Conservation (phyloP, 805 yeast species). For the Jamesozyma hellenica region DNA sequence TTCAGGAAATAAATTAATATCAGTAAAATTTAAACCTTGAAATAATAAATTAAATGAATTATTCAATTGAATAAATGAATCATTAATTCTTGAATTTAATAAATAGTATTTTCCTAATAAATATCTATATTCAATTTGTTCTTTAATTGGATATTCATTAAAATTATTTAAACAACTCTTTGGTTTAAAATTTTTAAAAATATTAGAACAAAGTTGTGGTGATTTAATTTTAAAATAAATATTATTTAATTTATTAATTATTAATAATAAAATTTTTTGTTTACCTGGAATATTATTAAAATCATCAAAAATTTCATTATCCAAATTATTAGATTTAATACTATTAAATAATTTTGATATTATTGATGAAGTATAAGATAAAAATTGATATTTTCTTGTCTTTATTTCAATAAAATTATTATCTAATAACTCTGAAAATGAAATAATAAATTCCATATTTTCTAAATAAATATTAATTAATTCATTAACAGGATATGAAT, state of each 20-base stretch:
- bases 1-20: constrained; percentile 1
- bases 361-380: constrained; percentile 42
- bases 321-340: constrained; percentile 35
- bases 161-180: constrained; percentile 46
- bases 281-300: constrained; percentile 22
- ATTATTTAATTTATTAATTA: constrained; percentile 46
- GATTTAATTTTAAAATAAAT: constrained; percentile 40
- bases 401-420: constrained; percentile 9
- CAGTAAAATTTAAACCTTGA: constrained; percentile 20
- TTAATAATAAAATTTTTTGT: constrained; percentile 40
- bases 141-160: constrained; percentile 34
- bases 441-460: constrained; percentile 31
- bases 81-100: constrained; percentile 40
- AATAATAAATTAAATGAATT: constrained; percentile 39
- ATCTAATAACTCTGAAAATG: constrained; percentile 20
- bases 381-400: constrained; percentile 28
- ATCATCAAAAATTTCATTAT: constrained; percentile 1
- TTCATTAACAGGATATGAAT: constrained; percentile 29
- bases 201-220: constrained; percentile 28
- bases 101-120: constrained; percentile 48
- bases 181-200: constrained; percentile 37
- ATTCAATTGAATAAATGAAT: constrained; percentile 43
- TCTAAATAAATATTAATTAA: constrained; percentile 15
- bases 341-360: constrained; percentile 52
- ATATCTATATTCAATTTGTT: constrained; percentile 47